Evolutionary conservation across 2,329 filamentous ascomycete species (phyloP).

Genomic region (Aspergillus costaricaensis): DNA sequence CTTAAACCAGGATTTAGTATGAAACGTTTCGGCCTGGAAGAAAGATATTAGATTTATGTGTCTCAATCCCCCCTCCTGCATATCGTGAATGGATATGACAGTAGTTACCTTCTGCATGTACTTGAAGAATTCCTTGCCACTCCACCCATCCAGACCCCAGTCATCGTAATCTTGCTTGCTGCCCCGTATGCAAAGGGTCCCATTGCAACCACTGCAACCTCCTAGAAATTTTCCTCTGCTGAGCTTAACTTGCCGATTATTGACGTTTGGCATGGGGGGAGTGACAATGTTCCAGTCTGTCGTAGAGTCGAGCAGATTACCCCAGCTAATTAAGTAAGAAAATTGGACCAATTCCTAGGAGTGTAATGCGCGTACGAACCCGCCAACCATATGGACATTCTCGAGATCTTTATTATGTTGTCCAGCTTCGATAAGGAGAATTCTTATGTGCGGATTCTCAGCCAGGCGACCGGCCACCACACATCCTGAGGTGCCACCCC

Average conservation of each 20-base stretch:
- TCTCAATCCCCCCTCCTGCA: not conserved
- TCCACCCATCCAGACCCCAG: conserved; percentile 58
- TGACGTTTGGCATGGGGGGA: conserved; percentile 41
- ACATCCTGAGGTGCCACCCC: conserved; percentile 53
- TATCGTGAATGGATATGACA: not conserved
- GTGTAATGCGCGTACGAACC: conserved; percentile 24
- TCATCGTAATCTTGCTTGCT: conserved; percentile 54
- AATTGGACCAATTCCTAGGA: no score
- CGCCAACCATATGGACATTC: conserved; percentile 50
- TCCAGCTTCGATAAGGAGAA: conserved; percentile 53
- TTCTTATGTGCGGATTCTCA: conserved; percentile 44
- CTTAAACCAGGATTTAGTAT: conserved; percentile 60
- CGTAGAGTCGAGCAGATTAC: conserved; percentile 46
- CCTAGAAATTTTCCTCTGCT: conserved; percentile 48
- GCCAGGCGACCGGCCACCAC: conserved; percentile 52
- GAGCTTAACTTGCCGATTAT: conserved; percentile 45
- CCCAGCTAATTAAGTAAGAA: conserved; percentile 35
- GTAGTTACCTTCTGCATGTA: conserved; percentile 56
- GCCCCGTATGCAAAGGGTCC: conserved; percentile 48
- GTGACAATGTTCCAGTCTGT: conserved; percentile 51
- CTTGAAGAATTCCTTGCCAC: conserved; percentile 57
- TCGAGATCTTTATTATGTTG: conserved; percentile 48
- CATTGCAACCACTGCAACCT: conserved; percentile 47
- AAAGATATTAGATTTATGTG: not conserved
- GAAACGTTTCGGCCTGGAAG: conserved; percentile 57